Evolutionary conservation across 495 filamentous ascomycete species (phyloP).

Genomic region (Talaromyces wortmannii): DNA sequence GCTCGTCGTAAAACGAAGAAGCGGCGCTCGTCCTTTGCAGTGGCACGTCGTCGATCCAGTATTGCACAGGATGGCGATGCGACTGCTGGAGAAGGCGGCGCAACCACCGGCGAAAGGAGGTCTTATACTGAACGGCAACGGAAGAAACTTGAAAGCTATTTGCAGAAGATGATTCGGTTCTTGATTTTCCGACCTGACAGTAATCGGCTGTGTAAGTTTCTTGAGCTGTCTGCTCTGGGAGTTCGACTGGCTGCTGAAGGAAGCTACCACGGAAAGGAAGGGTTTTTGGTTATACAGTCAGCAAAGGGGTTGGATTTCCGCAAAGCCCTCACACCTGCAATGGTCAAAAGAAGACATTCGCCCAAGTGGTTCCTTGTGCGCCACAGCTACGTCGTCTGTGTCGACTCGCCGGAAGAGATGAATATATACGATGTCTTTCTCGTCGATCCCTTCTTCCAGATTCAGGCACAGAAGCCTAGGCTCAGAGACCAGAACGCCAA

Average conservation of each 20-base stretch:
- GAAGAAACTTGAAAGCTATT: slow-evolving; percentile 80
- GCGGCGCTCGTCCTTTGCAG: slow-evolving; percentile 52
- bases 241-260: slow-evolving; percentile 93
- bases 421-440: slow-evolving; percentile 98
- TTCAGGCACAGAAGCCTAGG: slow-evolving; percentile 59
- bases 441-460: slow-evolving; percentile 75
- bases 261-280: slow-evolving; percentile 97
- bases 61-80: slow-evolving; percentile 37
- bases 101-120: slow-evolving; percentile 23
- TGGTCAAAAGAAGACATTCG: slow-evolving; percentile 71
- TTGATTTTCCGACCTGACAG: slow-evolving; percentile 94
- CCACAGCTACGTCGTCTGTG: slow-evolving; percentile 94
- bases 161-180: slow-evolving; percentile 91
- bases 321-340: slow-evolving; percentile 65
- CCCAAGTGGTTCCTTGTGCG: slow-evolving; percentile 98
- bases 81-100: slow-evolving; percentile 27
- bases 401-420: slow-evolving; percentile 97
- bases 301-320: slow-evolving; percentile 87
- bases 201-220: slow-evolving; percentile 91
- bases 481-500: slow-evolving; percentile 59
- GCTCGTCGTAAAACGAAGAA: slow-evolving; percentile 51
- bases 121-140: slow-evolving; percentile 66
- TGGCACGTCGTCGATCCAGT: slow-evolving; percentile 51
- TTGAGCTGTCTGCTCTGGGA: slow-evolving; percentile 90
- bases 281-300: slow-evolving; percentile 83